phyloP scores from a whole-genome alignment of 441 rosid genomes.

The Mallotus japonicus region DNA sequence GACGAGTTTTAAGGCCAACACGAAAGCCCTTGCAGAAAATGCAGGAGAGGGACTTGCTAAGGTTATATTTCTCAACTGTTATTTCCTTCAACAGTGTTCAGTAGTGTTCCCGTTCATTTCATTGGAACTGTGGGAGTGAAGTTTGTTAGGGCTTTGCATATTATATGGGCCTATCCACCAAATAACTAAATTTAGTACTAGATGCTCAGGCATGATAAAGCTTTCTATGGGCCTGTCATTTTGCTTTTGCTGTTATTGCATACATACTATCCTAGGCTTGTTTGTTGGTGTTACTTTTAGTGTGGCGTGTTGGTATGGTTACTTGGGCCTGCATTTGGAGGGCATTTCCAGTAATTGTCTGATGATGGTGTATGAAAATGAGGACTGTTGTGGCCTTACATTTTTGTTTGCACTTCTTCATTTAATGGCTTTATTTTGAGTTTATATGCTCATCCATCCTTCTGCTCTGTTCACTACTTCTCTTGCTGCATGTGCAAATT shows the following conservation, averaged over 20 bases:
- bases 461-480: not conserved
- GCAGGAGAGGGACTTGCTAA: conserved; percentile 98
- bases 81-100: not conserved
- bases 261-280: not conserved
- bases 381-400: not conserved
- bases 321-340: not conserved
- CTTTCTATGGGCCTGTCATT: not conserved
- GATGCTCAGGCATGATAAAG: not conserved
- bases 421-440: not conserved
- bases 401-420: not conserved
- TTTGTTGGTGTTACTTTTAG: not conserved
- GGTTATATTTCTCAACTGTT: conserved; percentile 39
- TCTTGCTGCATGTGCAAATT: not conserved
- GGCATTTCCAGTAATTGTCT: too few relatives aligned
- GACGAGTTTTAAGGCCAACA: conserved; percentile 98
- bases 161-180: not conserved
- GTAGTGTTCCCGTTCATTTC: not conserved
- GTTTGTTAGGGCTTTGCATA: not conserved
- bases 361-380: not conserved
- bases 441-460: not conserved
- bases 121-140: not conserved
- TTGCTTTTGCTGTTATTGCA: not conserved
- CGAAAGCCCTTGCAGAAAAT: conserved; percentile 94
- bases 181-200: not conserved
- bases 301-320: not conserved